phyloP scores from a whole-genome alignment of 352 stramenopile species.

The Phytophthora gonapodyides region DNA sequence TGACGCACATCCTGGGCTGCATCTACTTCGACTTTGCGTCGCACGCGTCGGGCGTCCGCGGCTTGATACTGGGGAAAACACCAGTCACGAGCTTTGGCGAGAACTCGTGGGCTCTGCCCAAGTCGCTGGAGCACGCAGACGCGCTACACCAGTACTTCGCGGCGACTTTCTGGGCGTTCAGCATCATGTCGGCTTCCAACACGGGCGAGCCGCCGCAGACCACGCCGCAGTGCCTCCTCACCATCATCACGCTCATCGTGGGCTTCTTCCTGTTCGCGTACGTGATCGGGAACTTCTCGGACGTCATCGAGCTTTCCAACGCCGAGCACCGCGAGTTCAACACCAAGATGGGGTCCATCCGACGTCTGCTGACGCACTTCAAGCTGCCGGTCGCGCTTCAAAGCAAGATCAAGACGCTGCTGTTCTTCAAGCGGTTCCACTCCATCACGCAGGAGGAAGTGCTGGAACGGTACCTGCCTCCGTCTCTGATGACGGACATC shows the following conservation, averaged over 20 bases:
- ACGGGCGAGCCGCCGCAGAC: slow-evolving; percentile 50
- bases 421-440: slow-evolving; percentile 66
- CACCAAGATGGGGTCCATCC: slow-evolving; percentile 45
- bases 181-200: slow-evolving; percentile 60
- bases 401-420: slow-evolving; percentile 53
- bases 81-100: slow-evolving; percentile 35
- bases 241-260: slow-evolving; percentile 42
- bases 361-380: slow-evolving; percentile 55
- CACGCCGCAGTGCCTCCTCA: slow-evolving; percentile 47
- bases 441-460: slow-evolving; percentile 58
- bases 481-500: slow-evolving; percentile 53
- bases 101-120: slow-evolving; percentile 44
- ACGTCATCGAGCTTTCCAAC: slow-evolving; percentile 54
- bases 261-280: slow-evolving; percentile 69
- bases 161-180: slow-evolving; percentile 61
- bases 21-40: slow-evolving; percentile 64
- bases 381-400: slow-evolving; percentile 39
- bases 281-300: slow-evolving; percentile 58
- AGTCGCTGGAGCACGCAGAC: slow-evolving; percentile 27
- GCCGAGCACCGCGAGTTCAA: slow-evolving; percentile 58
- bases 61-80: not conserved
- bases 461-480: slow-evolving; percentile 45
- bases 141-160: slow-evolving; percentile 46
- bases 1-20: slow-evolving; percentile 51
- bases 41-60: slow-evolving; percentile 16